Percentiles rank a stretch among this genome's conserved stretches.
These are phyloP conservation scores for Haplosporangium gracile DNA, from an alignment of 192 early-diverging fungal species.

Conservation along the genomic window DNA sequence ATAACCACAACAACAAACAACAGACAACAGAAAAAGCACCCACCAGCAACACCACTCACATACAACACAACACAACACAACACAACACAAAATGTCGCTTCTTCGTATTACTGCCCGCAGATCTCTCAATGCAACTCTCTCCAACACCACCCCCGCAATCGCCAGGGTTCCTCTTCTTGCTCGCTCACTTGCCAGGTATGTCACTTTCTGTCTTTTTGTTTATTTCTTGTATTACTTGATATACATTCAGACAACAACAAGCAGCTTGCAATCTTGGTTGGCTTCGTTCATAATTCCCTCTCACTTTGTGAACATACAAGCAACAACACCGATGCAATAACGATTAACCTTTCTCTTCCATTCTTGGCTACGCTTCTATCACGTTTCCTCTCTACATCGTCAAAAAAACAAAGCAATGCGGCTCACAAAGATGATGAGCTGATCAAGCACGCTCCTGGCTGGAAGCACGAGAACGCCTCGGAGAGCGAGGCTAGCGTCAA, in stretches of 20 bases:
- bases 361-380: not conserved
- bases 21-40: not conserved
- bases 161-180: constrained; percentile 14
- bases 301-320: not conserved
- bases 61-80: not conserved
- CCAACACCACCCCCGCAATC: constrained; percentile 12
- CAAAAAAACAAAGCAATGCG: not conserved
- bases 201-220: not conserved
- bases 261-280: not conserved
- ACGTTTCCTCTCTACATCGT: not conserved
- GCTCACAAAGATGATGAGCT: constrained; percentile 2
- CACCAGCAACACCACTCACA: not conserved
- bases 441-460: constrained; percentile 47
- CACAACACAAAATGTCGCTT: constrained; percentile 34
- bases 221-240: not conserved
- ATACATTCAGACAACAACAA: no score
- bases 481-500: constrained; percentile 39
- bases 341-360: not conserved
- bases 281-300: not conserved
- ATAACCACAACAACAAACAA: not conserved
- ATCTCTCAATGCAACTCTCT: constrained; percentile 15
- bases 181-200: constrained; percentile 29
- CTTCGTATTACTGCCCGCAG: constrained; percentile 31
- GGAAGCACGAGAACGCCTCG: constrained; percentile 37
- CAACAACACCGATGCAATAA: not conserved